Conservation (phyloP, 2,329 filamentous ascomycete genomes). For the Xylariaceae sp. region DNA sequence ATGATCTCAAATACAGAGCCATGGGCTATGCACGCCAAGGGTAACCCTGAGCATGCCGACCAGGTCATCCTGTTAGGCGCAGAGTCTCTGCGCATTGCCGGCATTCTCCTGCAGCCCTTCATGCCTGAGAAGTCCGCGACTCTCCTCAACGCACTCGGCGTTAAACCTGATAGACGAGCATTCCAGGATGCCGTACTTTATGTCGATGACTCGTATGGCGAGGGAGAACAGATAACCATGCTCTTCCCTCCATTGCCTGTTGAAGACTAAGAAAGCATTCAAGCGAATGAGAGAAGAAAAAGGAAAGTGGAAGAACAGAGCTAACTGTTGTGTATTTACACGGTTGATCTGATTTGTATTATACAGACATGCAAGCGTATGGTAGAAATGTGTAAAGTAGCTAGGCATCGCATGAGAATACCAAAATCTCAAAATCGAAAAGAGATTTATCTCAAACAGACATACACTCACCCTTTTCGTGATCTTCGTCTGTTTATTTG, state of each 20-base stretch:
- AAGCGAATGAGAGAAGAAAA: neutral
- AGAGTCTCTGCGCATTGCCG: constrained; percentile 72
- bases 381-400: too few species aligned
- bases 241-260: constrained; percentile 50
- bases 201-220: constrained; percentile 66
- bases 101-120: constrained; percentile 83
- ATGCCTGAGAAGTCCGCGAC: constrained; percentile 73
- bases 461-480: neutral
- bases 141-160: constrained; percentile 73
- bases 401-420: too few species aligned
- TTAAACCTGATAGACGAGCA: constrained; percentile 55
- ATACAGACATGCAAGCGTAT: too few species aligned
- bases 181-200: constrained; percentile 58
- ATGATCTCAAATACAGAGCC: constrained; percentile 61
- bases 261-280: constrained; percentile 33
- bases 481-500: neutral
- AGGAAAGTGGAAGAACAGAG: neutral
- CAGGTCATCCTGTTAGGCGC: constrained; percentile 63
- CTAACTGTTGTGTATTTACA: neutral
- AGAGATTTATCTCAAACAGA: neutral
- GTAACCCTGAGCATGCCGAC: constrained; percentile 40
- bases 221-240: constrained; percentile 36
- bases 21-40: constrained; percentile 54
- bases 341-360: neutral
- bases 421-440: neutral